These are phyloP conservation scores for Metschnikowia similis DNA, from an alignment of 805 yeast species.

Conservation along the genomic window DNA sequence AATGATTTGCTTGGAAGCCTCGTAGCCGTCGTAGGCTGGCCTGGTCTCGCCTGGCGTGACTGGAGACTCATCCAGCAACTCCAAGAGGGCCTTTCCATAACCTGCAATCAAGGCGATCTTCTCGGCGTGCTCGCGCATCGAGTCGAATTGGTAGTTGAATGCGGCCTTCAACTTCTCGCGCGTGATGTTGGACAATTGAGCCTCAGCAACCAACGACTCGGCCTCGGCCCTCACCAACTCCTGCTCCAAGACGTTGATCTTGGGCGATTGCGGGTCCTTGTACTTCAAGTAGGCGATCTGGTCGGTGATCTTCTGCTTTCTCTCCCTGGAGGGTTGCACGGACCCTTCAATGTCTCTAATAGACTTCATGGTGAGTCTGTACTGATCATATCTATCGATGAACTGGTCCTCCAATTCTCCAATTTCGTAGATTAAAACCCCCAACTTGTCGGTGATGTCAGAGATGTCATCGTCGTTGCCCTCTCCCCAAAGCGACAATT, in stretches of 20 bases:
- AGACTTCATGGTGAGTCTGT: constrained; percentile 76
- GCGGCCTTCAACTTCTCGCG: constrained; percentile 84
- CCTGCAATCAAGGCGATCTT: constrained; percentile 84
- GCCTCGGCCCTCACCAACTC: constrained; percentile 91
- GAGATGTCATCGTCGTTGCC: constrained; percentile 81
- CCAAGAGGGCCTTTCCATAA: constrained; percentile 82
- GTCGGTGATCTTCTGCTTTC: constrained; percentile 81
- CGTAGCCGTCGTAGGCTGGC: constrained; percentile 85
- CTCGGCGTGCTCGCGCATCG: constrained; percentile 81
- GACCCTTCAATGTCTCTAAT: constrained; percentile 83
- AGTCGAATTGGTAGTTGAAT: constrained; percentile 78
- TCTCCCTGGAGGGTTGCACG: constrained; percentile 83
- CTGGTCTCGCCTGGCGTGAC: constrained; percentile 92
- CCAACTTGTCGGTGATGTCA: constrained; percentile 83
- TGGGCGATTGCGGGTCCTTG: constrained; percentile 82
- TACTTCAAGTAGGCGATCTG: constrained; percentile 79
- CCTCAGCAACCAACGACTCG: constrained; percentile 86
- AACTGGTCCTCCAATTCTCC: constrained; percentile 86
- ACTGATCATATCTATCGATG: constrained; percentile 81
- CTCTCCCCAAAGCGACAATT: constrained; percentile 82
- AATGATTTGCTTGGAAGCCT: constrained; percentile 82
- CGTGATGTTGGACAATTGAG: constrained; percentile 83
- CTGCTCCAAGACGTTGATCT: constrained; percentile 77
- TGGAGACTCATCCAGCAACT: constrained; percentile 77
- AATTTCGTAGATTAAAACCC: constrained; percentile 75